Base-by-base conservation (phyloP, 148 eudicot species). In the Heliosperma pusillum region DNA sequence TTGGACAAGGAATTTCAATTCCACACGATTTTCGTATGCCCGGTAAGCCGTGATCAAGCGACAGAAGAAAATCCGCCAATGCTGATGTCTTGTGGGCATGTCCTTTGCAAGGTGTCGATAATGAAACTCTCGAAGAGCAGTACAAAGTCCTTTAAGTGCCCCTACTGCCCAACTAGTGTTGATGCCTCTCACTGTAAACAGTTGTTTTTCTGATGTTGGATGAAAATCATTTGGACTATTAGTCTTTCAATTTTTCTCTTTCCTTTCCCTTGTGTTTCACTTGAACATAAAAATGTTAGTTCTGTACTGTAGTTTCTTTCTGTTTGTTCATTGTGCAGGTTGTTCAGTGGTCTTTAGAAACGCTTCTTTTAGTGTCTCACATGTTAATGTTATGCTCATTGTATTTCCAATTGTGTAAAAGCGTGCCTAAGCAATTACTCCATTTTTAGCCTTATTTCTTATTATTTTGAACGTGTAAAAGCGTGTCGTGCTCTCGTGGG, bases 51-150 rank as follows among this genome's bases (percentile, higher is more conserved):
- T 20, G 98, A 93, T 52, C 96, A 90, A 65, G 98, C 91, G 9
- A 86, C 86, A 0, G 98, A 93, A 42, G 98, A 93, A 52, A 93
- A 93, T 69, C 98, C 98, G 4, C 90, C 98, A n/a, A 90, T 93
- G 98, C 75, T 89, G 81, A 80, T 93, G 85, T 76, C 88, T 0
- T 93, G 98, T 74, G 96, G 93, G 73, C 98, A 93, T 63, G 96
- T 90, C 2, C 85, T 93, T 1, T 93, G 96, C 82, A 93, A 89
- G 87, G 93, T 88, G 74, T 90, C 96, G 1, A 93, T 93, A 29
- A 84, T 83, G 24, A 93, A 93, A 83, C 82, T 93, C 50, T 93
- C 98, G 0, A 93, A 91, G 79, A 93, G 83, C 80, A 82, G 85
- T 82, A 84, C 93, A 1, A 83, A 89, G 83, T 85, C 92, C 17